Percentiles rank a stretch among this genome's conserved stretches.
Conservation (phyloP, 768 basidiomycete genomes). For the Hygrophoropsis aurantiaca region DNA sequence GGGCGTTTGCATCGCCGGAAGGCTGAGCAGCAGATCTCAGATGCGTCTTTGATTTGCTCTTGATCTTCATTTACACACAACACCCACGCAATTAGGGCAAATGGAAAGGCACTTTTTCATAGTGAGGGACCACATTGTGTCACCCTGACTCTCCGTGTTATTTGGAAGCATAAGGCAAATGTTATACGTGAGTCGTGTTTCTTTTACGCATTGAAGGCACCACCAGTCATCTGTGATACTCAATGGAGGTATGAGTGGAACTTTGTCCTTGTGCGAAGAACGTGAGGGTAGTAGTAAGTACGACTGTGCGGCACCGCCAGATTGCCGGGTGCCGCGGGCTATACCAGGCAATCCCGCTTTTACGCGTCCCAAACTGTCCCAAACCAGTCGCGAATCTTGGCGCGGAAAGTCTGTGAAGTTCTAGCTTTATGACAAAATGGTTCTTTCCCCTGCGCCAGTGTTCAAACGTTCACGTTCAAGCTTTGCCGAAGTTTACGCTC, state of each 20-base stretch:
- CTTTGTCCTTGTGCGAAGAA: too few species aligned
- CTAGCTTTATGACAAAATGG: conserved; percentile 4
- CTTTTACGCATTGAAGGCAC: too few species aligned
- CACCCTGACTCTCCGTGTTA: too few species aligned
- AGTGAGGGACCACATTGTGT: too few species aligned
- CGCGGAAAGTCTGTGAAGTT: not conserved
- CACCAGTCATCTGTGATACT: not conserved
- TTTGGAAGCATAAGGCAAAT: too few species aligned
- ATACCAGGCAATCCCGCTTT: conserved; percentile 7
- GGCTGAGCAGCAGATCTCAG: conserved; percentile 31
- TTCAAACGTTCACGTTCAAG: too few species aligned
- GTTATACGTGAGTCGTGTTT: too few species aligned
- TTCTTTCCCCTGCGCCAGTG: not conserved
- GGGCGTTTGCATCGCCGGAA: conserved; percentile 31
- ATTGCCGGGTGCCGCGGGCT: conserved; percentile 5
- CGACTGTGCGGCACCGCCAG: conserved; percentile 15
- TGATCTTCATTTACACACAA: too few species aligned
- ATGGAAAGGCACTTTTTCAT: too few species aligned
- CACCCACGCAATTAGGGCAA: too few species aligned
- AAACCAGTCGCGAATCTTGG: conserved; percentile 4
- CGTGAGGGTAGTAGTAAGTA: too few species aligned
- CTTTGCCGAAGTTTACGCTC: conserved; percentile 4
- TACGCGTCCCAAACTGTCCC: conserved; percentile 8
- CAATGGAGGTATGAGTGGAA: not conserved
- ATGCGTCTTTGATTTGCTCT: conserved; percentile 9